Percentiles rank a stretch among this genome's conserved stretches.
Evolutionary conservation across 768 basidiomycete species (phyloP).

Genomic region (Hypsizygus marmoreus): DNA sequence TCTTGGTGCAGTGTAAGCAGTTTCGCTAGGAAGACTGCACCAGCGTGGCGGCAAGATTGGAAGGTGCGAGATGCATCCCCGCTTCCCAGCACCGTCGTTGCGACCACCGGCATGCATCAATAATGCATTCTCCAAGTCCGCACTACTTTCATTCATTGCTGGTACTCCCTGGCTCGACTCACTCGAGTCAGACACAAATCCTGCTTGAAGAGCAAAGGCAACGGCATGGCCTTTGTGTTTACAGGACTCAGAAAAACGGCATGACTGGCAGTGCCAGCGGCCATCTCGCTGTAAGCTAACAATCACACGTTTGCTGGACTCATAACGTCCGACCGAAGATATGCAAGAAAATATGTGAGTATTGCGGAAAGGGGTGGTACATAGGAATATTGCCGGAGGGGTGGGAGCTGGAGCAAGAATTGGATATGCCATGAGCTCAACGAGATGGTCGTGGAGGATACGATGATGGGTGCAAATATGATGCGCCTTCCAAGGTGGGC

Average conservation of each 20-base stretch:
- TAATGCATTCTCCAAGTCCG: background rate
- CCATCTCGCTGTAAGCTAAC: background rate
- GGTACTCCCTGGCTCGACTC: background rate
- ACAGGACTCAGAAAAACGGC: background rate
- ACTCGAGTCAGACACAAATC: background rate
- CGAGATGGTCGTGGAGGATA: background rate
- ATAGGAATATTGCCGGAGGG: background rate
- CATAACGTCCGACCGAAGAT: background rate
- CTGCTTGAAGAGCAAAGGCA: conserved; percentile 1
- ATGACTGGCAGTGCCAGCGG: background rate
- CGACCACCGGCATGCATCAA: conserved; percentile 2
- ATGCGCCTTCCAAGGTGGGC: conserved; percentile 3
- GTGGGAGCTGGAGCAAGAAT: background rate
- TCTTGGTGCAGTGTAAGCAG: background rate
- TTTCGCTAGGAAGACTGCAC: background rate
- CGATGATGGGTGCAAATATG: background rate
- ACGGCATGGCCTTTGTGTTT: conserved; percentile 1
- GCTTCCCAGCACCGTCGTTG: background rate
- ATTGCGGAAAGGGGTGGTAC: background rate
- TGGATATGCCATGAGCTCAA: background rate
- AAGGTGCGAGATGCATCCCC: background rate
- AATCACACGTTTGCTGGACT: background rate
- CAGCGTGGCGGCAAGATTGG: conserved; percentile 1
- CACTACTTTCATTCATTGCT: background rate
- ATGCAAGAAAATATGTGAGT: background rate